Percentiles rank a stretch among this genome's conserved stretches.
Conservation (phyloP, 768 basidiomycete genomes). For the Psilocybe azurescens region DNA sequence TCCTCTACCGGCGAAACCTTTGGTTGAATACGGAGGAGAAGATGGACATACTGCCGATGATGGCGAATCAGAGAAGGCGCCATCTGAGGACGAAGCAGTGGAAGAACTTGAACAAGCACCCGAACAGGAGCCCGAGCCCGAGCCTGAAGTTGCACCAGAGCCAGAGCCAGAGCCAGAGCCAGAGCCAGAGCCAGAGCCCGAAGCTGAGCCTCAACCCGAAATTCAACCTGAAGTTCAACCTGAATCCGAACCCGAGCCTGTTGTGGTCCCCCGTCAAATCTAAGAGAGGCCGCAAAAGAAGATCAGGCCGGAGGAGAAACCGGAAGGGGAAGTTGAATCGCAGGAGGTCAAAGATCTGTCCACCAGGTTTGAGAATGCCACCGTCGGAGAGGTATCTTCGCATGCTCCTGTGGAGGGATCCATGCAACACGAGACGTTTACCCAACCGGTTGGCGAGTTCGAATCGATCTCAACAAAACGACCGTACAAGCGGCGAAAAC, state of each 20-base stretch:
- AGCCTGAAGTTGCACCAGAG: neutral
- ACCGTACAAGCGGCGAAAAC: slow-evolving; percentile 12
- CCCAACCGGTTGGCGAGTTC: neutral
- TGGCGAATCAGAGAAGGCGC: slow-evolving; percentile 23
- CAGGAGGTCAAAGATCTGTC: slow-evolving; percentile 15
- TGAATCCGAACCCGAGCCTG: neutral
- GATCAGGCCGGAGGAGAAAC: neutral
- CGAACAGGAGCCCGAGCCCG: neutral
- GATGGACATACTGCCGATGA: slow-evolving; percentile 19
- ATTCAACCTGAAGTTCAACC: neutral
- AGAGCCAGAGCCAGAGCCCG: neutral
- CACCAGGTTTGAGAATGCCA: slow-evolving; percentile 14
- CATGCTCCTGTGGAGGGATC: neutral
- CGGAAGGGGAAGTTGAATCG: neutral
- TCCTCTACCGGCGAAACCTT: neutral
- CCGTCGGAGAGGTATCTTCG: neutral
- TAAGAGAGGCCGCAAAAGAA: slow-evolving; percentile 8
- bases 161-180: neutral
- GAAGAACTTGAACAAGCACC: neutral
- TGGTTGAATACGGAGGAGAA: neutral
- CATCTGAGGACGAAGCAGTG: slow-evolving; percentile 15
- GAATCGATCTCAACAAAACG: slow-evolving; percentile 8
- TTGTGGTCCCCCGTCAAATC: neutral
- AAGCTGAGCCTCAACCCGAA: neutral
- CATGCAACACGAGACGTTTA: neutral